Conservation (phyloP, 176 grass and related monocot genomes). For the Cocos nucifera region DNA sequence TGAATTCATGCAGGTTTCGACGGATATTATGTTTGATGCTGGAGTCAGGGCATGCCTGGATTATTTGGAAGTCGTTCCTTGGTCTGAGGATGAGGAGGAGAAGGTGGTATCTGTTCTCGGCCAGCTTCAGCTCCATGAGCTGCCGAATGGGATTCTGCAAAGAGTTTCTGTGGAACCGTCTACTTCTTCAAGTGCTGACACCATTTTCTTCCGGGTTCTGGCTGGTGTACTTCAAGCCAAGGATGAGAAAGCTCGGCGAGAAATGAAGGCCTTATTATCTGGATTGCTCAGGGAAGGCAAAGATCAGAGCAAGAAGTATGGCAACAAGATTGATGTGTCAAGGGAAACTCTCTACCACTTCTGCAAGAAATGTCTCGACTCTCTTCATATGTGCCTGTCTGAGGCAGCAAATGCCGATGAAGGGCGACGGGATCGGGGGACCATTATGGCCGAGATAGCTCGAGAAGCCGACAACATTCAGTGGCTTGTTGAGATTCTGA, state of each 20-base stretch:
- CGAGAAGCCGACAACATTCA: slow-evolving; percentile 15
- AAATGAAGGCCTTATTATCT: slow-evolving; percentile 12
- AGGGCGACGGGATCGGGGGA: not conserved
- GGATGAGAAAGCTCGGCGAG: slow-evolving; percentile 21
- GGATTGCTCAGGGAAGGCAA: slow-evolving; percentile 10
- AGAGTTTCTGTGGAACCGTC: slow-evolving; percentile 9
- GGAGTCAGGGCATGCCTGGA: slow-evolving; percentile 12
- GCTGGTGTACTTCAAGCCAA: slow-evolving; percentile 6
- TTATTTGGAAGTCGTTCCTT: slow-evolving; percentile 17
- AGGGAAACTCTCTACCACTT: slow-evolving; percentile 13
- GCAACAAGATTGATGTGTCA: slow-evolving; percentile 6
- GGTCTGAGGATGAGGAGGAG: slow-evolving; percentile 15
- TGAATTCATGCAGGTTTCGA: slow-evolving; percentile 11
- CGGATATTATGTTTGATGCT: slow-evolving; percentile 12
- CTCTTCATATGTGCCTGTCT: not conserved
- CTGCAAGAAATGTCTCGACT: slow-evolving; percentile 4
- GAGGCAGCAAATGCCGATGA: slow-evolving; percentile 5
- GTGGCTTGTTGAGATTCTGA: slow-evolving; percentile 19
- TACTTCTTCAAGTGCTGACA: not conserved
- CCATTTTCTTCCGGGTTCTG: slow-evolving; percentile 2
- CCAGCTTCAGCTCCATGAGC: slow-evolving; percentile 4
- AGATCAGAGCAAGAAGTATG: not conserved
- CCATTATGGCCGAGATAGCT: slow-evolving; percentile 11
- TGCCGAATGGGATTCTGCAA: not conserved
- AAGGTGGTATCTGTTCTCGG: slow-evolving; percentile 8